Evolutionary conservation across 2,329 filamentous ascomycete genomes (phyloP), one percentile per base, ranked within the genome.

Genomic region (Scedosporium boydii): DNA sequence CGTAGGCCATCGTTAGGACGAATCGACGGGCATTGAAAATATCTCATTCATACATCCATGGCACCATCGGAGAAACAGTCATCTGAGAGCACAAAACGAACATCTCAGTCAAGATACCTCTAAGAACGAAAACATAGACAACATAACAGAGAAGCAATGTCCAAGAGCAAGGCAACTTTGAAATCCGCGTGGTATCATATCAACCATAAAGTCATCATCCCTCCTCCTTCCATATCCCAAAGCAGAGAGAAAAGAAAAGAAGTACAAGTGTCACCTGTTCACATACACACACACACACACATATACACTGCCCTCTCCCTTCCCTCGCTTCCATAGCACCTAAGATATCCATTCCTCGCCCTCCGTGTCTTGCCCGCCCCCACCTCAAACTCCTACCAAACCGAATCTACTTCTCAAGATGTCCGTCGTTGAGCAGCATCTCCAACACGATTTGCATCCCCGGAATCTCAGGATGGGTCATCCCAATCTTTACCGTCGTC

Each of bases 391-490:
- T 23, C 23, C 23, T 23, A 23, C 23, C 2, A 23, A 23, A 23
- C 23, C 23, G 23, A 23, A 23, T 57, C 64, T 67, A 74, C 63
- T 78, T 78, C 72, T 85, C 82, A 61, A 75, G 73, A 66, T 93
- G 89, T 5, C 91, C 93, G 70, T 96, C 90, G 73, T 98, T 98
- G 68, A 98, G 82, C 67, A 96, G 77, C 82, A 99, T 82, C 77
- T 99, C 95, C 66, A 98, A 80, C 66, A 99, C 87, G 67, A 99
- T 87, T 78, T 97, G 93, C 70, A 87, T 88, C 60, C 89, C 87
- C 64, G 91, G 84, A 66, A 89, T 81, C 75, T 96, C 90, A 0
- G 95, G 95, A 77, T 99, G 95, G 70, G 91, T 90, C 90, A 99
- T 93, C 69, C 88, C 89, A 68, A 99, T 85, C 83, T 99, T 99